These are phyloP conservation scores for Castanospermum australe DNA, from an alignment of 306 rosid genomes.

Conservation along the genomic window DNA sequence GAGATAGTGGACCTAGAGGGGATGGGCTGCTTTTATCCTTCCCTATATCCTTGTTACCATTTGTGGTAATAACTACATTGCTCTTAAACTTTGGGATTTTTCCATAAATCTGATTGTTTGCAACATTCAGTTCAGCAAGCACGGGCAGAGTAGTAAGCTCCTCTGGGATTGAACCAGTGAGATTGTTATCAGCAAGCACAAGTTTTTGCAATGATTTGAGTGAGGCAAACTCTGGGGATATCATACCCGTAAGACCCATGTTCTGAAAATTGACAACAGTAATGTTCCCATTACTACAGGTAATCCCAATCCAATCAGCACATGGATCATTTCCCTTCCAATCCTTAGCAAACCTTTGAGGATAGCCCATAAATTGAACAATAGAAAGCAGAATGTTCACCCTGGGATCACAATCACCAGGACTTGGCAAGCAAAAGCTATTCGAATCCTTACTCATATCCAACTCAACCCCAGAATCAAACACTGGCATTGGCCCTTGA, in stretches of 20 bases:
- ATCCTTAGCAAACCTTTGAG: conserved; percentile 47
- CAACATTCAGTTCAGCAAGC: conserved; percentile 48
- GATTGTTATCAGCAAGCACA: conserved; percentile 55
- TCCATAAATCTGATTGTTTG: conserved; percentile 57
- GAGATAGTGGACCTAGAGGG: conserved; percentile 28
- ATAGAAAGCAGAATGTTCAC: conserved; percentile 46
- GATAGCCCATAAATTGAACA: conserved; percentile 49
- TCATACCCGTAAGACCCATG: conserved; percentile 56
- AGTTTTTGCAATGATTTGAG: conserved; percentile 48
- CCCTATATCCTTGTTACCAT: conserved; percentile 65
- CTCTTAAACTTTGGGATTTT: conserved; percentile 51
- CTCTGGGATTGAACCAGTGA: conserved; percentile 52
- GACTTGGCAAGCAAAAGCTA: conserved; percentile 50
- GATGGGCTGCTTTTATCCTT: conserved; percentile 43
- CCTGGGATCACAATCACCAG: conserved; percentile 47
- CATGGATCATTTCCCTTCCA: conserved; percentile 69
- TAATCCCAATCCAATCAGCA: conserved; percentile 55
- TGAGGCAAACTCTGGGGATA: conserved; percentile 46
- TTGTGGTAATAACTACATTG: conserved; percentile 38
- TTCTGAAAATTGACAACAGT: conserved; percentile 57
- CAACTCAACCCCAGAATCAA: background rate
- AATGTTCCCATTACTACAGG: conserved; percentile 48
- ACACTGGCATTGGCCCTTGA: conserved; percentile 57
- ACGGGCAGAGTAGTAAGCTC: conserved; percentile 49
- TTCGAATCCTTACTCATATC: conserved; percentile 41